Evolutionary conservation across 1,139 yeast species (phyloP), one percentile per base, ranked within the genome.

Genomic region (Geotrichum reessii): DNA sequence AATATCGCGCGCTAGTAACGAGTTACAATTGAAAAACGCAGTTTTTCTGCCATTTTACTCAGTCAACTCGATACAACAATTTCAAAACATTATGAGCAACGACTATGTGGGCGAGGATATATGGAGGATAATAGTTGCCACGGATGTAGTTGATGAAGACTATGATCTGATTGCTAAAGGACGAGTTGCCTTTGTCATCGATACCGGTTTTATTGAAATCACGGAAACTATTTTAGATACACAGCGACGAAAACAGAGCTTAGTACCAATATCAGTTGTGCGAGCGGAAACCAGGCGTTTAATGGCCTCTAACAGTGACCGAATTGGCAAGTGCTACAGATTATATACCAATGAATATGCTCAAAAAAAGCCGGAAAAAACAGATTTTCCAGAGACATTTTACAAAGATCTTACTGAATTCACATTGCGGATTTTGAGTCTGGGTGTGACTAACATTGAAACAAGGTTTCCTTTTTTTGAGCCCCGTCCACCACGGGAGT

Each of bases 321-420:
- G 17, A 14, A 31, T 49, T 81, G 96, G 96, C 72, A 88, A 88
- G 71, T 89, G 96, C 75, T 89, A 87, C 78, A 79, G 97, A 72
- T 77, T 90, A 58, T 90, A 90, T 73, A 87, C 96, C 0, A 93
- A 87, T 68, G 91, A 86, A 69, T 95, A 95, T 1, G 87, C 87
- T 73, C 81, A 85, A 65, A 83, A 85, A 67, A 90, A 86, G 69
- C 77, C 89, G 69, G 84, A 87, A 58, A 90, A 86, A 66, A 90
- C 86, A 67, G 83, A 88, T 64, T 83, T 86, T 66, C 96, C 96
- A 0, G 96, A 88, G 74, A 86, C 88, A 66, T 77, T 86, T 67
- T 80, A 95, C 70, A 81, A 87, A 55, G 88, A 88, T 72, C 78
- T 90, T 67, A 83, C 95, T 1, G 83, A 88, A 21, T 86, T 93